Evolutionary conservation across 208 protist species (phyloP), one percentile per base, ranked within the genome.

Genomic region (Entamoeba histolytica): DNA sequence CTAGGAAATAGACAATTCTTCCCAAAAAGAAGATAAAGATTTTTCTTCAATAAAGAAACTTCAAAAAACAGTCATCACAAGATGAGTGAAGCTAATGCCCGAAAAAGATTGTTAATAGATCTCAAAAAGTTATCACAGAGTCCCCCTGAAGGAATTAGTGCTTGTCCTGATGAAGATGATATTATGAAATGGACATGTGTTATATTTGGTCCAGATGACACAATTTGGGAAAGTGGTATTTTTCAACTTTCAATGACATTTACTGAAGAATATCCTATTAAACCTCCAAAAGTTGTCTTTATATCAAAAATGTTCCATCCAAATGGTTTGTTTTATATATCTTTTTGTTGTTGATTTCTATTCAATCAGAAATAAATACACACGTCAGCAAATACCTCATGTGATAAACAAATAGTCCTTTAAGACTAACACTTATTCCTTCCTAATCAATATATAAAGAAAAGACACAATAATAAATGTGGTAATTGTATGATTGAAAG

Each of bases 261-360:
- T 93, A 92, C 91, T n/a, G 94, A 95, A 8, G 93, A 95, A 49
- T 96, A 96, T 94, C 96, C 96, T 19, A 94, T 94, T 91, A 95
- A 95, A 51, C 95, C 96, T 44, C 96, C 96, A 2, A 93, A 93
- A 47, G 94, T 96, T 50, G 47, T 69, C 3, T 96, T 96, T 92
- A 91, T 93, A 1, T 94, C 95, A 49, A 93, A 95, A 94, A 95
- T 96, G 92, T 96, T 96, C 69, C 95, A 96, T 92, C 94, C 95
- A 5, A 96, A 95, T 91, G 93, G 78, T 95, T 49, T 55, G 14
- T 51, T 93, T 47, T 78, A 19, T 19, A 51, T 10, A 51, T 10
- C n/a, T 51, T 51, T 14, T 51, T 51, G 49, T 51, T 51, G 49
- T 91, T 49, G 4, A 14, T 4, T 91, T 91, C n/a, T n/a, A n/a